Percentiles rank a stretch among this genome's conserved stretches.
Evolutionary conservation across 2,329 filamentous ascomycete genomes (phyloP).

Genomic region (Parascedosporium putredinis): DNA sequence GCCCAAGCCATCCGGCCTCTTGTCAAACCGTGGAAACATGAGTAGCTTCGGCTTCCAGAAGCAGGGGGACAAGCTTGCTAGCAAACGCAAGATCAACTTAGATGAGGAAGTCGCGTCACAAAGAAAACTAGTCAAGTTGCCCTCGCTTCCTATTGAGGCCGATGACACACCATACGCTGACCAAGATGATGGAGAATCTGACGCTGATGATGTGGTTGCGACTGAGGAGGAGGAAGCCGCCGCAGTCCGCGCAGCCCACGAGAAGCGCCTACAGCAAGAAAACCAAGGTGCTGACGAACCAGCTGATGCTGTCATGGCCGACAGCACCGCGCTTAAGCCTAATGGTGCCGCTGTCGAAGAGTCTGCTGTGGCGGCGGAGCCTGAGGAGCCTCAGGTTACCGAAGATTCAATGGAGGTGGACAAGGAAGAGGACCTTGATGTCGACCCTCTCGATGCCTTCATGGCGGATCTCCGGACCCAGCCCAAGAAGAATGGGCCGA

Average conservation of each 20-base stretch:
- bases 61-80: conserved; percentile 50
- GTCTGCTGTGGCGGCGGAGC: conserved; percentile 12
- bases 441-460: conserved; percentile 93
- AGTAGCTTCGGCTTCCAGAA: conserved; percentile 78
- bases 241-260: conserved; percentile 73
- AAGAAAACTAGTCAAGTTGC: conserved; percentile 57
- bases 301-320: conserved; percentile 20
- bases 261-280: conserved; percentile 56
- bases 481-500: conserved; percentile 17
- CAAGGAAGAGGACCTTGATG: conserved; percentile 29
- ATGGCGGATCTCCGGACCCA: conserved; percentile 55
- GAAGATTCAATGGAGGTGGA: conserved; percentile 48
- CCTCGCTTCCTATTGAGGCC: conserved; percentile 28
- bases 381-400: conserved; percentile 13
- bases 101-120: conserved; percentile 80
- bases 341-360: conserved; percentile 14
- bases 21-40: conserved; percentile 62
- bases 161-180: conserved; percentile 51
- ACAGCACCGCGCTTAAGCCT: conserved; percentile 19
- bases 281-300: conserved; percentile 38
- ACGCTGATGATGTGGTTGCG: conserved; percentile 65
- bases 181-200: conserved; percentile 60
- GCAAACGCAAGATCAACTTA: conserved; percentile 70
- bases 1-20: conserved; percentile 41
- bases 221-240: conserved; percentile 84